Percentiles rank a stretch among this genome's conserved stretches.
These are phyloP conservation scores for Cyberlindnera xylosilytica DNA, from an alignment of 805 yeast species.

Conservation along the genomic window DNA sequence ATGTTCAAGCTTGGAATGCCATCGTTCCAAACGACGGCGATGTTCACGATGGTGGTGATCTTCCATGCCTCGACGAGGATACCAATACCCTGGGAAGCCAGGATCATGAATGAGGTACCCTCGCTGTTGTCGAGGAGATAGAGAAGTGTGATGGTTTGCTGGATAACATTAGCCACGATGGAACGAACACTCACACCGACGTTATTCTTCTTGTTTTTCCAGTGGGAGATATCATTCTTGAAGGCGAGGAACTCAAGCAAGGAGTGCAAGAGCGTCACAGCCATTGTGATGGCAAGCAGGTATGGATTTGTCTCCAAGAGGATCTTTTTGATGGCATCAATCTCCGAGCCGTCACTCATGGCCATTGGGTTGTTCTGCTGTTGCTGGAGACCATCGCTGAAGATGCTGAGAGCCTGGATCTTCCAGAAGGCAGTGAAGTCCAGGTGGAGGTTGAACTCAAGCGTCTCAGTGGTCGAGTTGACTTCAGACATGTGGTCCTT, in stretches of 20 bases:
- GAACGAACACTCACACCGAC: conserved; percentile 38
- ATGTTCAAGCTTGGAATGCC: conserved; percentile 25
- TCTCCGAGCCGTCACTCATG: conserved; percentile 31
- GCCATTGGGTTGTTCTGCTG: conserved; percentile 26
- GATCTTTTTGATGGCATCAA: conserved; percentile 35
- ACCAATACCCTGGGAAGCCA: conserved; percentile 35
- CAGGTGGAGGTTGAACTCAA: conserved; percentile 30
- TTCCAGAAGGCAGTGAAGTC: conserved; percentile 30
- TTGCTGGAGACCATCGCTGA: conserved; percentile 30
- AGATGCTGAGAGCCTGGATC: conserved; percentile 28
- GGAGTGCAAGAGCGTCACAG: conserved; percentile 35
- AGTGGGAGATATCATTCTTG: conserved; percentile 39
- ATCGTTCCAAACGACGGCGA: conserved; percentile 25
- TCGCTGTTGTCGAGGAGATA: conserved; percentile 38
- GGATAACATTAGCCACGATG: conserved; percentile 37
- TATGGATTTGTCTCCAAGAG: conserved; percentile 37
- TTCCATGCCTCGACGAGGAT: conserved; percentile 42
- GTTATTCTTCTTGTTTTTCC: conserved; percentile 38
- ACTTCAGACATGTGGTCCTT: conserved; percentile 33
- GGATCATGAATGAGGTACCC: conserved; percentile 36
- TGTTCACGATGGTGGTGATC: conserved; percentile 35
- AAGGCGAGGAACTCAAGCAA: conserved; percentile 39
- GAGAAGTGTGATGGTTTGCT: conserved; percentile 36
- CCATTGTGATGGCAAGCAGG: conserved; percentile 30
- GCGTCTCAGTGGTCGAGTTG: conserved; percentile 22